Percentiles rank a stretch among this genome's conserved stretches.
These are phyloP conservation scores for Puccinia hordei DNA, from an alignment of 1,284 basidiomycete genomes.

Conservation along the genomic window DNA sequence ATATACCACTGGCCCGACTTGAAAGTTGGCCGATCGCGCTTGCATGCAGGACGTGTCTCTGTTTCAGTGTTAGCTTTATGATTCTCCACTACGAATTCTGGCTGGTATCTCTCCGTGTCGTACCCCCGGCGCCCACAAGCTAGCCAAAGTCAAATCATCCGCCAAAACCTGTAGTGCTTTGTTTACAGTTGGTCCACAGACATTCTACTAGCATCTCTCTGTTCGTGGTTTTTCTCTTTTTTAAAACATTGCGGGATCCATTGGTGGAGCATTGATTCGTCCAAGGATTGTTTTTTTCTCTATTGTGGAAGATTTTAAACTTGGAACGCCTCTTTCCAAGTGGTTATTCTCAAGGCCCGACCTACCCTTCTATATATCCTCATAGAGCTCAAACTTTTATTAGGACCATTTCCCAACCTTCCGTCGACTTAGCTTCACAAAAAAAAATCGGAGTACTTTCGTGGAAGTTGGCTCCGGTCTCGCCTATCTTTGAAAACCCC, in stretches of 20 bases:
- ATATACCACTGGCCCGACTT: conserved; percentile 43
- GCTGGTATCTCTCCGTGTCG: conserved; percentile 33
- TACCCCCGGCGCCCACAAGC: conserved; percentile 27
- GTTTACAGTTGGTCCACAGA: conserved; percentile 24
- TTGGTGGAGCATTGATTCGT: background rate
- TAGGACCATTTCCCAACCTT: conserved; percentile 36
- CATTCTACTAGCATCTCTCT: conserved; percentile 17
- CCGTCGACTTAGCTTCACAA: conserved; percentile 25
- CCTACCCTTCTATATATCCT: conserved; percentile 8
- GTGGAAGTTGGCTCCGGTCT: conserved; percentile 38
- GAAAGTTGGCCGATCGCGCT: conserved; percentile 22
- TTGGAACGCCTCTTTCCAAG: conserved; percentile 11
- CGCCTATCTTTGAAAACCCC: conserved; percentile 10
- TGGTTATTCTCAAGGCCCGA: background rate
- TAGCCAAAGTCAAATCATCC: conserved; percentile 27
- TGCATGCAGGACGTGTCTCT: background rate
- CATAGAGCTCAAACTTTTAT: conserved; percentile 6
- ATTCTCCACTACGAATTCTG: conserved; percentile 10
- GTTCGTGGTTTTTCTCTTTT: conserved; percentile 13
- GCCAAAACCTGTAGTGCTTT: background rate
- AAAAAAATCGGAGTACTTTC: conserved; percentile 15
- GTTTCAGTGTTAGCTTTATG: conserved; percentile 20
- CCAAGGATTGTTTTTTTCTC: conserved; percentile 7
- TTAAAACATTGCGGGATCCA: conserved; percentile 14
- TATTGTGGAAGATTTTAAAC: conserved; percentile 10